Base-by-base conservation (phyloP, 805 yeast genomes). In the Metschnikowia shivogae region DNA sequence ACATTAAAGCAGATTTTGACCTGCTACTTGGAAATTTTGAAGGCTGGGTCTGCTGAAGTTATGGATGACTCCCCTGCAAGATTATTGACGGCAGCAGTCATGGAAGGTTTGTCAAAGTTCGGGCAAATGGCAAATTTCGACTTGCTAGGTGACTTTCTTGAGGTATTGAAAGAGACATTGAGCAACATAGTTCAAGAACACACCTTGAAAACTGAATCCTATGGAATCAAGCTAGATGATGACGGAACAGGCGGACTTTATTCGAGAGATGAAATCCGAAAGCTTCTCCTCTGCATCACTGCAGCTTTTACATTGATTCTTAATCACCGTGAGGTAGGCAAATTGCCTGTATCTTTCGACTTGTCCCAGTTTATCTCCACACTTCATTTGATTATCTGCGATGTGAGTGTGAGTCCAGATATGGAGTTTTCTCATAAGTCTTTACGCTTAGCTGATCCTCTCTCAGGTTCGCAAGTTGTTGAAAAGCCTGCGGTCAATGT, bases 121-220 rank as follows among this genome's bases (percentile, higher is more conserved):
- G 96, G 98, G 2, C 93, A 85, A 57, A 82, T 90, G 82, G 89
- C 95, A 20, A 93, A 93, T 60, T 81, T 92, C 46, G 98, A 93
- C 53, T 72, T 93, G 36, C 76, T 93, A 54, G 98, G 98, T 22
- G 99, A 93, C 62, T 82, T 93, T 65, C 72, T 93, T 42, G 95
- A 85, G 60, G 96, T 90, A 6, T 74, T 93, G 63, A 76, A 90
- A 54, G 98, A 93, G 63, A 77, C 90, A 20, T 79, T 89, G 62
- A 56, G 58, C 10, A 86, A 77, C 45, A 73, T 70, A 14, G 56
- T 72, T n/a, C 68, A 62, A 2, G 77, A 74, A 7, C 74, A 77
- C 46, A 58, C 70, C 3, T 50, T 64, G 32, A 62, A 72, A 13
- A 67, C 74, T 36, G 61, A 51, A 11, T 37, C 27, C 17, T 51